Evolutionary conservation across 768 basidiomycete species (phyloP).

Genomic region (Xanthoconium stramineum): DNA sequence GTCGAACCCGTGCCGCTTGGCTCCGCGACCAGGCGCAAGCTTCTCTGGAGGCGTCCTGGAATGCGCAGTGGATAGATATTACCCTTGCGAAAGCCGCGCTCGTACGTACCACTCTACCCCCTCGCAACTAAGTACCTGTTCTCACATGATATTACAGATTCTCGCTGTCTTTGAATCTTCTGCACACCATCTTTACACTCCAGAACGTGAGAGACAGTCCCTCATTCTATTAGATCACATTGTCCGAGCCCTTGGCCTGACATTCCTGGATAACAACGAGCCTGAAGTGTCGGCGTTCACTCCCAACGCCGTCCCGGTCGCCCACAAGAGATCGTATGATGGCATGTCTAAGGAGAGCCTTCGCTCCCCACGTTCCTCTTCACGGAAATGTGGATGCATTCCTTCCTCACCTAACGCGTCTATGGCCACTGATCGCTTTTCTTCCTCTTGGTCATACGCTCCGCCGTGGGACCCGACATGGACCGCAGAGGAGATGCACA

Average conservation of each 20-base stretch:
- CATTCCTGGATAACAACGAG: constrained; percentile 55
- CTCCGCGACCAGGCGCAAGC: constrained; percentile 55
- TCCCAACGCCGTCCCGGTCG: constrained; percentile 48
- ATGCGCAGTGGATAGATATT: constrained; percentile 52
- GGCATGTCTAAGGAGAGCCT: constrained; percentile 25
- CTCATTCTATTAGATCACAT: constrained; percentile 63
- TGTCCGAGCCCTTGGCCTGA: constrained; percentile 53
- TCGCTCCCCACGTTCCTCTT: constrained; percentile 26
- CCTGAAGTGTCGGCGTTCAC: constrained; percentile 50
- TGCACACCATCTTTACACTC: constrained; percentile 62
- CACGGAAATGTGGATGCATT: constrained; percentile 47
- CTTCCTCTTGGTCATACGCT: constrained; percentile 44
- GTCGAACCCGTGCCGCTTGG: constrained; percentile 56
- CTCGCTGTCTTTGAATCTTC: constrained; percentile 77
- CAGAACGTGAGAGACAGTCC: constrained; percentile 49
- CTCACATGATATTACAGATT: constrained; percentile 44
- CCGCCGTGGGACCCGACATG: constrained; percentile 64
- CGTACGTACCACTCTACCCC: constrained; percentile 35
- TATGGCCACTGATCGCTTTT: constrained; percentile 34
- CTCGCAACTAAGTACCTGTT: neutral
- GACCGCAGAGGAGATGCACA: constrained; percentile 51
- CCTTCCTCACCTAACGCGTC: constrained; percentile 34
- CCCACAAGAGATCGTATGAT: constrained; percentile 33
- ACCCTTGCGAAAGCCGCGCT: constrained; percentile 71
- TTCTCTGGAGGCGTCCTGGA: constrained; percentile 51